Conservation (phyloP, 345 rosid genomes). For the Acer yangbiense region DNA sequence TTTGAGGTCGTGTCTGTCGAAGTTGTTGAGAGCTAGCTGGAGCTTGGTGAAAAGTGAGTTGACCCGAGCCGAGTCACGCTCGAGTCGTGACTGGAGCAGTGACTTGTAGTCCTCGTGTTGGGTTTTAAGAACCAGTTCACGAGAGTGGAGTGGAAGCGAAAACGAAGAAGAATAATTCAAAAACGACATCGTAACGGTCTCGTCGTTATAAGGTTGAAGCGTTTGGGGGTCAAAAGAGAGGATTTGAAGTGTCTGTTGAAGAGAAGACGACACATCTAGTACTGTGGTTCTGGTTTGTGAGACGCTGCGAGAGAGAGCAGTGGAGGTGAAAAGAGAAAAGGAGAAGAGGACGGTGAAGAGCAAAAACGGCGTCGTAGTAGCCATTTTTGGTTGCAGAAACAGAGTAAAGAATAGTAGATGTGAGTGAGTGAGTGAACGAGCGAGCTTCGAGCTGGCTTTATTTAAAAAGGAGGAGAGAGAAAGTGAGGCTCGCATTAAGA, state of each 20-base stretch:
- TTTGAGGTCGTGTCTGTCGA: constrained; percentile 51
- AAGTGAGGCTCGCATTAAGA: not conserved
- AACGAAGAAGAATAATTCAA: constrained; percentile 37
- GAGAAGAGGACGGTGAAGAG: constrained; percentile 20
- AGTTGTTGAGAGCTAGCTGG: constrained; percentile 45
- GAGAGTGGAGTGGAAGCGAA: constrained; percentile 59
- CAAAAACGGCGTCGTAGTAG: not conserved
- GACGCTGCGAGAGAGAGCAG: constrained; percentile 41
- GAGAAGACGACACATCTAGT: constrained; percentile 55
- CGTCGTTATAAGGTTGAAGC: constrained; percentile 9
- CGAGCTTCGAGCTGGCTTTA: constrained; percentile 5
- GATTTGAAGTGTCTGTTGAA: constrained; percentile 46
- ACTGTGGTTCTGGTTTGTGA: constrained; percentile 28
- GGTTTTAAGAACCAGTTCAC: constrained; percentile 50
- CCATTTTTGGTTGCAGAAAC: constrained; percentile 22
- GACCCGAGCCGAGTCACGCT: constrained; percentile 79
- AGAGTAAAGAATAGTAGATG: not conserved
- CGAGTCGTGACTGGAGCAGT: constrained; percentile 61
- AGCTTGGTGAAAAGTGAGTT: constrained; percentile 42
- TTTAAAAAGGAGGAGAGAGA: not conserved
- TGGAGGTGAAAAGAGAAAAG: constrained; percentile 12
- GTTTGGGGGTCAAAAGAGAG: constrained; percentile 47
- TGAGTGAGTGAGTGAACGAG: not conserved
- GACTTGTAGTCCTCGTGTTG: constrained; percentile 58
- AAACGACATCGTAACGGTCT: not conserved